Conservation (phyloP, 1,284 basidiomycete species). For the Pseudozyma sp. region DNA sequence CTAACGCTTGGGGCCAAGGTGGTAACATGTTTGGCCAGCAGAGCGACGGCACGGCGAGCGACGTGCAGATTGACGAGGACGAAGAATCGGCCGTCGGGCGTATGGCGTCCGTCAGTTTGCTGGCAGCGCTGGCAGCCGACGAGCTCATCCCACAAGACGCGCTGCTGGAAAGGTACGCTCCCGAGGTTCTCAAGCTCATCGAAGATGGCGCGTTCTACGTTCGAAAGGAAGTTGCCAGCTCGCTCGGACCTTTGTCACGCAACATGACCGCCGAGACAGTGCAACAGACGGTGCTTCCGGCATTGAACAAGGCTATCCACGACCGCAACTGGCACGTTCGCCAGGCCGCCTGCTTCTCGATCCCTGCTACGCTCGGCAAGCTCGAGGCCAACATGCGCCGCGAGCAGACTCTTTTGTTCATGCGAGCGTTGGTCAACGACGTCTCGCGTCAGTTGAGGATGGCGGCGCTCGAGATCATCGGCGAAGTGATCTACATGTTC, state of each 20-base stretch:
- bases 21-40: constrained; percentile 37
- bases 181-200: constrained; percentile 83
- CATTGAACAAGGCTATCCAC: constrained; percentile 78
- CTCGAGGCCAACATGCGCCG: constrained; percentile 44
- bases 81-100: constrained; percentile 86
- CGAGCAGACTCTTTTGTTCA: constrained; percentile 52
- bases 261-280: constrained; percentile 81
- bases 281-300: constrained; percentile 73
- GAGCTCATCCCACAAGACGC: constrained; percentile 72
- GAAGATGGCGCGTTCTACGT: constrained; percentile 85
- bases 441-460: constrained; percentile 79
- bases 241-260: constrained; percentile 87
- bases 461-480: constrained; percentile 87
- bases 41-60: constrained; percentile 41
- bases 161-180: constrained; percentile 78
- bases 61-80: constrained; percentile 47
- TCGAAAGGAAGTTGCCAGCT: constrained; percentile 87
- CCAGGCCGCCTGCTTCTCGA: constrained; percentile 86
- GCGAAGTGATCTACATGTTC: constrained; percentile 91
- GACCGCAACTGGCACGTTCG: constrained; percentile 87
- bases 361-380: constrained; percentile 72
- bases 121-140: constrained; percentile 78
- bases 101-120: constrained; percentile 90
- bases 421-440: constrained; percentile 75
- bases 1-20: constrained; percentile 30